Evolutionary conservation across 2,329 filamentous ascomycete species (phyloP), one percentile per base, ranked within the genome.

Genomic region (Biscogniauxia mediterranea): DNA sequence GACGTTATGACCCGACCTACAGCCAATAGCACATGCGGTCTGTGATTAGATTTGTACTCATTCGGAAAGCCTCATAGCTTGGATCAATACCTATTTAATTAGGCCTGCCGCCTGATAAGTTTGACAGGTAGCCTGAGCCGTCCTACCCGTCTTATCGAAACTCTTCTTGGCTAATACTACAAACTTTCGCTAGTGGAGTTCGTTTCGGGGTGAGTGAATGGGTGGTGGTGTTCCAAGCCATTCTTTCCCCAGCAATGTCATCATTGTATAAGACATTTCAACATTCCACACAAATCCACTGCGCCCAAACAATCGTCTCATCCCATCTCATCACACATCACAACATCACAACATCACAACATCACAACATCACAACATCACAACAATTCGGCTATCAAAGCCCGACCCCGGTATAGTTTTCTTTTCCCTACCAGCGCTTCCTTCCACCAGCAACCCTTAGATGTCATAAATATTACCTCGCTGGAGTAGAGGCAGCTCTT

Each of bases 281-380:
- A 23, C 64, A 64, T 64, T 66, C 64, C 61, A 59, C 52, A n/a
- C 57, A 52, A 56, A 15, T 28, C 46, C 42, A 25, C 9, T 21
- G 32, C 28, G 58, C 50, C 61, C 61, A 57, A 61, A 62, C 58
- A 65, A 52, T 17, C 54, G 38, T 23, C 28, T 56, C 19, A 54
- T 53, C 50, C 38, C 32, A 9, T 11, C 32, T 3, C 13, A 9
- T 38, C 23, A 3, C 23, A 23, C 5, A 4, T 17, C 54, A 50
- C 32, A 46, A 54, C 20, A 54, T 54, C 50, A 53, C 38, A 42
- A 42, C 38, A 42, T 42, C n/a, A n/a, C n/a, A n/a, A n/a, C n/a
- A 28, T 15, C 54, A 50, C 32, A 46, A 54, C 20, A 54, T 54
- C 50, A 53, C 38, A 42, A 42, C 38, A 42, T 42, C n/a, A n/a